These are phyloP conservation scores for Fusarium virguliforme DNA, from an alignment of 2,329 filamentous ascomycete genomes.

Conservation along the genomic window DNA sequence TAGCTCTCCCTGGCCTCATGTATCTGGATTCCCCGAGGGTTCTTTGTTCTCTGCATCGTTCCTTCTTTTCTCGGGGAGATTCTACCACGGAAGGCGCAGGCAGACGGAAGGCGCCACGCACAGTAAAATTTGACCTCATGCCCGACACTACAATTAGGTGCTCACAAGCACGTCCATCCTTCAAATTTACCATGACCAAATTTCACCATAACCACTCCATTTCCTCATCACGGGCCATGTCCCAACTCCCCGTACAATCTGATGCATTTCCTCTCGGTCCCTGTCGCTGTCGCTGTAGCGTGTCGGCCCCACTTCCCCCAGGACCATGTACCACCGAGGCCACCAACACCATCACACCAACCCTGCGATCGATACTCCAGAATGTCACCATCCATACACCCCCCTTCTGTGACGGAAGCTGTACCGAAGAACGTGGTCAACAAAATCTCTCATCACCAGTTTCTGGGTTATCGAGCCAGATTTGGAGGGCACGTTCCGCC, in stretches of 20 bases:
- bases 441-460: slow-evolving; percentile 16
- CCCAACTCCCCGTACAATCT: slow-evolving; percentile 39
- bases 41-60: slow-evolving; percentile 33
- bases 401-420: slow-evolving; percentile 9
- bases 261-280: not conserved
- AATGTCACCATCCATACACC: slow-evolving; percentile 12
- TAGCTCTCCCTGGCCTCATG: slow-evolving; percentile 13
- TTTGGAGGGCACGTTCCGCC: slow-evolving; percentile 16
- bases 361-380: slow-evolving; percentile 15
- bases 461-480: slow-evolving; percentile 4
- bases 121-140: not conserved
- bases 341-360: slow-evolving; percentile 6
- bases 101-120: too few species aligned
- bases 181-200: slow-evolving; percentile 7
- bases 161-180: not conserved
- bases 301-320: slow-evolving; percentile 35
- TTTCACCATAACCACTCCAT: slow-evolving; percentile 19
- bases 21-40: slow-evolving; percentile 13
- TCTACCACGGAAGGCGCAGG: not conserved
- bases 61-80: slow-evolving; percentile 37
- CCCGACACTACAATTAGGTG: not conserved
- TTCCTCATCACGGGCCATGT: slow-evolving; percentile 32
- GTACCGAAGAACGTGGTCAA: slow-evolving; percentile 7
- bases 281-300: not conserved
- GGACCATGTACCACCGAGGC: not conserved